Conservation (phyloP, 495 filamentous ascomycete species). For the Trichocladium antarcticum region DNA sequence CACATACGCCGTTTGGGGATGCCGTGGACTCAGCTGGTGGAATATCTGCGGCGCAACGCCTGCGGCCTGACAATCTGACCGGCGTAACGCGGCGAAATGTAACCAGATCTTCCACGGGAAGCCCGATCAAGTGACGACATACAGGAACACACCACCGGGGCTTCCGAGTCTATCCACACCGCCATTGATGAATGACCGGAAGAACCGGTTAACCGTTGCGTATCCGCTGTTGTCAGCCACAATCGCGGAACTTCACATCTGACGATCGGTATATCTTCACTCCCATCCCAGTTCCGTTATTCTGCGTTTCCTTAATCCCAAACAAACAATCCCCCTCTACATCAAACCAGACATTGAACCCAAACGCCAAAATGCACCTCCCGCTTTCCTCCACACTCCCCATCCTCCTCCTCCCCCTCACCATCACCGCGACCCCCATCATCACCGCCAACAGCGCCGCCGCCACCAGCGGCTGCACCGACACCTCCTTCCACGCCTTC, state of each 20-base stretch:
- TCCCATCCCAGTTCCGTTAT: neutral
- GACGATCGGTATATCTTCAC: neutral
- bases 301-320: neutral
- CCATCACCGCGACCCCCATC: slow-evolving; percentile 1
- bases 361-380: slow-evolving; percentile 2
- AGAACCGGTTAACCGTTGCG: too few relatives aligned
- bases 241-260: too few relatives aligned
- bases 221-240: too few relatives aligned
- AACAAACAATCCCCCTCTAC: neutral
- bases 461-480: slow-evolving; percentile 17
- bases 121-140: too few relatives aligned
- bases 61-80: too few relatives aligned
- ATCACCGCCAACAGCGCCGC: neutral
- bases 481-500: slow-evolving; percentile 25
- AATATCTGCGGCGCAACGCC: neutral
- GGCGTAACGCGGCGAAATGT: too few relatives aligned
- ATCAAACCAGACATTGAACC: neutral
- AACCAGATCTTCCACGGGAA: too few relatives aligned
- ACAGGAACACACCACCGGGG: too few relatives aligned
- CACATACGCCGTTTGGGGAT: neutral
- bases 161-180: too few relatives aligned
- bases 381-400: neutral
- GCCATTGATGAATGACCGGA: too few relatives aligned
- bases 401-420: slow-evolving; percentile 3
- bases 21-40: neutral